Conservation (phyloP, 768 basidiomycete genomes). For the Hemileccinum impolitum region DNA sequence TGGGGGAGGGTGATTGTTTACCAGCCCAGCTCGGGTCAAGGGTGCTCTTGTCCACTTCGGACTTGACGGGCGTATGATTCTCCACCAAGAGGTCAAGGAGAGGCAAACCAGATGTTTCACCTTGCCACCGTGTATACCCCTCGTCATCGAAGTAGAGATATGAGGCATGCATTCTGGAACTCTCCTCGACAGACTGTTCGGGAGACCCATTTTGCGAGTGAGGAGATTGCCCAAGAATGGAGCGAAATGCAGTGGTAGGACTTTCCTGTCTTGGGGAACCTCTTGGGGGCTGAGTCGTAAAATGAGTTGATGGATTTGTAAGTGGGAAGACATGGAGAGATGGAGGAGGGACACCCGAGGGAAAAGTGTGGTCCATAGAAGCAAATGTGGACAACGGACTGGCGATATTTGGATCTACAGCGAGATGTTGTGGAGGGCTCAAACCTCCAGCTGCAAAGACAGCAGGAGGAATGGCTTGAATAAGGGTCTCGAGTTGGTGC, state of each 20-base stretch:
- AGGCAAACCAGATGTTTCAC: conserved; percentile 89
- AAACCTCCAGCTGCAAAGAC: conserved; percentile 65
- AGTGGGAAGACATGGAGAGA: conserved; percentile 76
- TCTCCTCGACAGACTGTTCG: conserved; percentile 55
- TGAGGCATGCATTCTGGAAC: conserved; percentile 65
- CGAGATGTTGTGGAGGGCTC: conserved; percentile 32
- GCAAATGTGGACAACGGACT: conserved; percentile 39
- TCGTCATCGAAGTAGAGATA: conserved; percentile 88
- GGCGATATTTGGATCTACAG: conserved; percentile 30
- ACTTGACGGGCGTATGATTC: conserved; percentile 47
- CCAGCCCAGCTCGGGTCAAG: conserved; percentile 29
- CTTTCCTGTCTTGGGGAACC: conserved; percentile 45
- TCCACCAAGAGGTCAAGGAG: conserved; percentile 82
- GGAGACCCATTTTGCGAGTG: conserved; percentile 16
- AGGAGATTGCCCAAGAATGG: conserved; percentile 39
- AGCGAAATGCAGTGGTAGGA: conserved; percentile 39
- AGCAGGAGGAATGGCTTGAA: conserved; percentile 79
- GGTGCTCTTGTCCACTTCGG: conserved; percentile 29
- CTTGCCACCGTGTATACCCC: conserved; percentile 86
- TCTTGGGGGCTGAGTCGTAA: conserved; percentile 46
- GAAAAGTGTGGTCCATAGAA: conserved; percentile 39
- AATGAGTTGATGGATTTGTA: conserved; percentile 78
- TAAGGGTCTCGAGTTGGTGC: conserved; percentile 82
- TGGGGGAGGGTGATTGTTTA: conserved; percentile 33
- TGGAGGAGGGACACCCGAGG: conserved; percentile 70